These are phyloP conservation scores for Pouteria glomerata DNA, from an alignment of 148 eudicot genomes.

Conservation along the genomic window DNA sequence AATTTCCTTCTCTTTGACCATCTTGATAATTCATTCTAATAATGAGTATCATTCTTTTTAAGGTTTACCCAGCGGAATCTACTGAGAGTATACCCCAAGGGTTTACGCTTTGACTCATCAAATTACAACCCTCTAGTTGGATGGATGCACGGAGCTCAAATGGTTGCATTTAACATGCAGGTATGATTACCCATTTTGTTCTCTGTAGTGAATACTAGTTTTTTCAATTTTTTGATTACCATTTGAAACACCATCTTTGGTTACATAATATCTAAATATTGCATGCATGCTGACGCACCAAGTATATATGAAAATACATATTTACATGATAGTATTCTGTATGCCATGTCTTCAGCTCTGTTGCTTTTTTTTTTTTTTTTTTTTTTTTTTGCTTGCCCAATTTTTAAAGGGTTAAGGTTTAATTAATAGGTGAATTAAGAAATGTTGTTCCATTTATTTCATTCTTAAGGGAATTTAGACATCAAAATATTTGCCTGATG, in stretches of 20 bases:
- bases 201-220: too few species aligned
- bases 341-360: too few species aligned
- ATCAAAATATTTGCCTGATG: too few species aligned
- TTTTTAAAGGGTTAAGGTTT: too few species aligned
- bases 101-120: slow-evolving; percentile 50
- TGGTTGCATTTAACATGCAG: slow-evolving; percentile 89
- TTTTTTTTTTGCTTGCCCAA: too few species aligned
- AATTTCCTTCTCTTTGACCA: not conserved
- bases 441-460: too few species aligned
- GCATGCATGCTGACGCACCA: not conserved
- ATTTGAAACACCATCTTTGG: not conserved
- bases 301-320: not conserved
- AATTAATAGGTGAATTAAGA: too few species aligned
- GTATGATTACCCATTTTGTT: slow-evolving; percentile 21
- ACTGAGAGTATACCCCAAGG: slow-evolving; percentile 66
- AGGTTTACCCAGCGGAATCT: slow-evolving; percentile 73
- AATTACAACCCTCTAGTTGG: slow-evolving; percentile 56
- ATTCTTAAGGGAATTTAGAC: too few species aligned
- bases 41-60: not conserved
- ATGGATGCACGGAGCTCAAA: slow-evolving; percentile 81
- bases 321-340: not conserved
- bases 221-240: not conserved
- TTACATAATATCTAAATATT: not conserved
- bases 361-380: not conserved
- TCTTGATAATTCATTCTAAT: not conserved